Evolutionary conservation across 306 rosid genomes (phyloP).

Genomic region (Sophora flavescens): DNA sequence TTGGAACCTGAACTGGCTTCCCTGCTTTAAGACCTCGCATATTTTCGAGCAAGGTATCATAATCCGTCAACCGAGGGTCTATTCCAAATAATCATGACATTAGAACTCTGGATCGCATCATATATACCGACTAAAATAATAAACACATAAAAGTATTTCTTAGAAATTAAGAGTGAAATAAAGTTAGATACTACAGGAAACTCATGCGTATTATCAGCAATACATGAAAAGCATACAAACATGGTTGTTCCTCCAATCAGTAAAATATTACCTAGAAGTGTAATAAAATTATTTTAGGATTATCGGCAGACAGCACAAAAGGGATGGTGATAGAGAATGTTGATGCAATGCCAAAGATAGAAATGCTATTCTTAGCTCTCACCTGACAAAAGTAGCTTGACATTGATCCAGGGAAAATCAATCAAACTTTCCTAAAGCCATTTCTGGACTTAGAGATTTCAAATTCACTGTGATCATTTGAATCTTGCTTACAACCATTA

Average conservation of each 20-base stretch:
- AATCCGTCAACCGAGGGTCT: conserved; percentile 99
- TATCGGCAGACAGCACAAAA: neutral
- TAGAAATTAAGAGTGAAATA: conserved; percentile 2
- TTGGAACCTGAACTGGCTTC: conserved; percentile 85
- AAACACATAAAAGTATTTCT: conserved; percentile 6
- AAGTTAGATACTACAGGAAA: conserved; percentile 21
- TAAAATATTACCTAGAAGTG: neutral
- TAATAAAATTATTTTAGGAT: conserved; percentile 14
- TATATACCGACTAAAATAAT: conserved; percentile 39
- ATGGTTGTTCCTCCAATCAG: neutral
- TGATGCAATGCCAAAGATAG: neutral
- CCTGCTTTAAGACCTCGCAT: conserved; percentile 87
- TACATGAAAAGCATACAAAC: conserved; percentile 15
- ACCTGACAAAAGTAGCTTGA: neutral
- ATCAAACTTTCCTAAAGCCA: neutral
- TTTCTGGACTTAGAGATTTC: conserved; percentile 12
- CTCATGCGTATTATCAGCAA: conserved; percentile 9
- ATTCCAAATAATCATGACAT: conserved; percentile 56
- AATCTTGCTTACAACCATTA: neutral
- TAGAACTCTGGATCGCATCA: conserved; percentile 45
- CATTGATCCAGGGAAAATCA: conserved; percentile 14
- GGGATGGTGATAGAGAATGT: neutral
- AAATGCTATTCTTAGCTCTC: conserved; percentile 2
- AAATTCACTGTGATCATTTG: neutral
- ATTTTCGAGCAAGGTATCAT: conserved; percentile 87